phyloP scores from a whole-genome alignment of 768 basidiomycete species.

The Russula dissimulans region DNA sequence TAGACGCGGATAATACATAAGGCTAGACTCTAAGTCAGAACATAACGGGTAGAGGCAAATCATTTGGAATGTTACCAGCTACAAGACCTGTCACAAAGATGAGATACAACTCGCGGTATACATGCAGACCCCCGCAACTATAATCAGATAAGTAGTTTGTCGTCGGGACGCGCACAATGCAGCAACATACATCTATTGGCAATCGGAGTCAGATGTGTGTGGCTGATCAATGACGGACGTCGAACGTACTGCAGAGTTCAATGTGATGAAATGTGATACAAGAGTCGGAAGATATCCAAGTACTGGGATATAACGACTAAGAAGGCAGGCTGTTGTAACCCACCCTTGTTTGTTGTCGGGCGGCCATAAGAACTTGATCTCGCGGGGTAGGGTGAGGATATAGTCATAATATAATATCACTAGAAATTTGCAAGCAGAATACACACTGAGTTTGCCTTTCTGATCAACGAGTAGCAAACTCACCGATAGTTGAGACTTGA shows the following conservation, averaged over 20 bases:
- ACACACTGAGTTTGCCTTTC: background rate
- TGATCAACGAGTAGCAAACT: background rate
- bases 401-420: slow-evolving; percentile 27
- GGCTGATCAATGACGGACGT: background rate
- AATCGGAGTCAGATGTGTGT: background rate
- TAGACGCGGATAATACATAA: slow-evolving; percentile 3
- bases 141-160: background rate
- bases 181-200: background rate
- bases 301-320: slow-evolving; percentile 41
- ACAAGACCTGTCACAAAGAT: background rate
- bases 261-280: slow-evolving; percentile 19
- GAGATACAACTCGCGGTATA: background rate
- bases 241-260: background rate
- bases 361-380: slow-evolving; percentile 38
- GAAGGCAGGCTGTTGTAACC: slow-evolving; percentile 38
- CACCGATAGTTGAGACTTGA: background rate
- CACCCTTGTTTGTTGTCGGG: slow-evolving; percentile 26
- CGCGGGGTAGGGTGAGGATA: slow-evolving; percentile 25
- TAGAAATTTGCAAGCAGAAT: background rate
- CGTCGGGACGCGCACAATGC: too few relatives aligned
- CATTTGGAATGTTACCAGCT: background rate
- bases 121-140: slow-evolving; percentile 3
- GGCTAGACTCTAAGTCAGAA: background rate
- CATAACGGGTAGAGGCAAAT: background rate
- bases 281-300: slow-evolving; percentile 27